These are phyloP conservation scores for Alternaria sp. DNA, from an alignment of 2,329 filamentous ascomycete genomes.

Conservation along the genomic window DNA sequence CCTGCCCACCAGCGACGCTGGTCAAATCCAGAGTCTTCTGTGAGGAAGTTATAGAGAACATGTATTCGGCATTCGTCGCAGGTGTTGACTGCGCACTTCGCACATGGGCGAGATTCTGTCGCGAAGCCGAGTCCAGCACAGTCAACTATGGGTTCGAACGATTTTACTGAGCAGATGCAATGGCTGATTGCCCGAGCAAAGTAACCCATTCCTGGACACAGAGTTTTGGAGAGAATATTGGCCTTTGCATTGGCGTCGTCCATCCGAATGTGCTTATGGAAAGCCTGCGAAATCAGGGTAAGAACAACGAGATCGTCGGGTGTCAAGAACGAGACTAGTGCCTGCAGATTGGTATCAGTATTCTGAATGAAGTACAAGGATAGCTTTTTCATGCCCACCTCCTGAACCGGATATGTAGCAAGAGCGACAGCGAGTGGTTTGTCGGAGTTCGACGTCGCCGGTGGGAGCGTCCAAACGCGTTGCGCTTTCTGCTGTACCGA, in stretches of 20 bases:
- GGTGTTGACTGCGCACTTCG: constrained; percentile 31
- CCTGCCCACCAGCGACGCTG: constrained; percentile 32
- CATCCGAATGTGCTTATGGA: constrained; percentile 16
- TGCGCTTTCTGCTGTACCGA: background rate
- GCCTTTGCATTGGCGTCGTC: constrained; percentile 12
- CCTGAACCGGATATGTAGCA: constrained; percentile 16
- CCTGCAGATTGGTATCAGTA: constrained; percentile 3
- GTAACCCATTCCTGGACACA: constrained; percentile 17
- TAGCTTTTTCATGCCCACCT: constrained; percentile 5
- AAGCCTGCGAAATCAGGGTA: constrained; percentile 10
- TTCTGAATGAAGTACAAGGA: background rate
- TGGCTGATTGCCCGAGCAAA: background rate
- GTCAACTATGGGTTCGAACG: background rate
- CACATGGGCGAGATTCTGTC: constrained; percentile 28
- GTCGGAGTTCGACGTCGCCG: constrained; percentile 5
- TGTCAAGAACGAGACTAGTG: constrained; percentile 12
- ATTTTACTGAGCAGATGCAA: constrained; percentile 13
- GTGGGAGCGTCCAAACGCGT: constrained; percentile 10
- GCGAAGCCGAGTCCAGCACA: constrained; percentile 11
- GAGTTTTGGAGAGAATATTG: constrained; percentile 19
- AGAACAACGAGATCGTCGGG: constrained; percentile 13
- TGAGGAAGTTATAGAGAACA: constrained; percentile 35
- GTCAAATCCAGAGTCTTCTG: constrained; percentile 29
- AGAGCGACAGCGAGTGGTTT: constrained; percentile 5
- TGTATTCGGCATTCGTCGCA: constrained; percentile 43